A percentile compares a stretch with the other conserved stretches of the same genome.
Evolutionary conservation across 495 filamentous ascomycete species (phyloP).

Genomic region (Penicillium verhagenii): DNA sequence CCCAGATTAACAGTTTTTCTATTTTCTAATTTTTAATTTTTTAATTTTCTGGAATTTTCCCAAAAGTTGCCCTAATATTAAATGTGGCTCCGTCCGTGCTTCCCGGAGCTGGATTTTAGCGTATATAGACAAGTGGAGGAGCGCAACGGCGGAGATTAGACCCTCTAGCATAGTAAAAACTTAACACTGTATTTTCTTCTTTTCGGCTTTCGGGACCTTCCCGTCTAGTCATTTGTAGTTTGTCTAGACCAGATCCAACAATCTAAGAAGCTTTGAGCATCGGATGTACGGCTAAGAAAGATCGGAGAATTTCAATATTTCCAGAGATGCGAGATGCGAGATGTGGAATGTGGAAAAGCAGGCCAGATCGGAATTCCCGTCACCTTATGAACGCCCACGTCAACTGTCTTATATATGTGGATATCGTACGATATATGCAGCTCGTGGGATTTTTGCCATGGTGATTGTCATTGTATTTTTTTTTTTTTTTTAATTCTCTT

Average conservation of each 20-base stretch:
- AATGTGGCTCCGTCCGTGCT: conserved; percentile 34
- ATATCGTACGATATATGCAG: not conserved
- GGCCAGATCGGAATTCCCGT: conserved; percentile 1
- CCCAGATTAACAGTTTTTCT: too few species aligned
- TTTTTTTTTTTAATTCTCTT: not conserved
- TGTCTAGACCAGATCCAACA: too few species aligned
- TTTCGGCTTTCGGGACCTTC: not conserved
- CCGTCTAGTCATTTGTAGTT: too few species aligned
- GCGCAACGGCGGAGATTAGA: conserved; percentile 10
- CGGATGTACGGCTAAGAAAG: too few species aligned
- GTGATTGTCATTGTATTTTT: not conserved
- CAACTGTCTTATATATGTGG: not conserved
- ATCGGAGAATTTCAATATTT: not conserved
- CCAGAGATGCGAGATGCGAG: too few species aligned
- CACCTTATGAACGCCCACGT: not conserved
- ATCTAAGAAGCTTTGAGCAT: too few species aligned
- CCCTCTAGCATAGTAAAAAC: not conserved
- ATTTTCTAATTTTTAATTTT: too few species aligned
- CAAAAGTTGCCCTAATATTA: too few species aligned
- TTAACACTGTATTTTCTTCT: not conserved
- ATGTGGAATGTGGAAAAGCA: not conserved
- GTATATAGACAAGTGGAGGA: conserved; percentile 8
- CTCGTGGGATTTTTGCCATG: too few species aligned
- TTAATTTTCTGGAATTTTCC: too few species aligned
- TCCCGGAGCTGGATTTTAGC: conserved; percentile 26